Evolutionary conservation across 352 stramenopile species (phyloP).

Genomic region (Globisporangium spiculum): DNA sequence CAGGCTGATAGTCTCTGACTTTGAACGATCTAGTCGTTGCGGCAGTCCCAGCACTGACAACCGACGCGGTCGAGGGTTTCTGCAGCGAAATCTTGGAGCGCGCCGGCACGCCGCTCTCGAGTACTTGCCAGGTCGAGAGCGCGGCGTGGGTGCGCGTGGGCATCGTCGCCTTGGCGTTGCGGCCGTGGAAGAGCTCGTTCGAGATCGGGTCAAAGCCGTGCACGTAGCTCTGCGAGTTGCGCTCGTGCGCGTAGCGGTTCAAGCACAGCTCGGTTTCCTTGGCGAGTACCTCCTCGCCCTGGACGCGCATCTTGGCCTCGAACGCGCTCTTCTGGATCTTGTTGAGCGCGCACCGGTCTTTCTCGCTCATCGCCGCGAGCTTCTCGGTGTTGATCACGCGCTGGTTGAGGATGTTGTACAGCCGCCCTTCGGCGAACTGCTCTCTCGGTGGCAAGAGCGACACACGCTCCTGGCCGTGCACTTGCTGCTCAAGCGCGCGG

Average conservation of each 20-base stretch:
- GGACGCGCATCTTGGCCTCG: conserved; percentile 45
- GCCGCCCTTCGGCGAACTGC: conserved; percentile 60
- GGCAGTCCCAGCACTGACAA: no score
- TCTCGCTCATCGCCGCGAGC: conserved; percentile 34
- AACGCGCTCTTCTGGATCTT: conserved; percentile 61
- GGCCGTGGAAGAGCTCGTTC: conserved; percentile 52
- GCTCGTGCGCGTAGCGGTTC: conserved; percentile 62
- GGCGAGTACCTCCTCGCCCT: conserved; percentile 35
- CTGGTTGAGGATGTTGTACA: conserved; percentile 83
- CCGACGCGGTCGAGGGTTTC: not conserved
- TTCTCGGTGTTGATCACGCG: conserved; percentile 49
- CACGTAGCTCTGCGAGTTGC: conserved; percentile 45
- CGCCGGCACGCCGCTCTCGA: conserved; percentile 35
- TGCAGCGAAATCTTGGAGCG: conserved; percentile 25
- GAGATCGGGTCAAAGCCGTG: conserved; percentile 70
- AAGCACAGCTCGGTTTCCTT: conserved; percentile 45
- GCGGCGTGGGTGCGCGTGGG: conserved; percentile 44
- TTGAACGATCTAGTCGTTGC: not conserved
- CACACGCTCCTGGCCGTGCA: conserved; percentile 52
- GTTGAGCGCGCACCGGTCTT: conserved; percentile 47
- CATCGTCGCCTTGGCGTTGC: conserved; percentile 42
- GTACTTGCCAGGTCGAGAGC: conserved; percentile 42
- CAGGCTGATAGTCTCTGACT: not conserved
- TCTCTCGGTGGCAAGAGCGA: conserved; percentile 51
- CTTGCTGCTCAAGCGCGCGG: conserved; percentile 36